phyloP scores from a whole-genome alignment of 179 eudicot species.

The Pouteria campechiana region DNA sequence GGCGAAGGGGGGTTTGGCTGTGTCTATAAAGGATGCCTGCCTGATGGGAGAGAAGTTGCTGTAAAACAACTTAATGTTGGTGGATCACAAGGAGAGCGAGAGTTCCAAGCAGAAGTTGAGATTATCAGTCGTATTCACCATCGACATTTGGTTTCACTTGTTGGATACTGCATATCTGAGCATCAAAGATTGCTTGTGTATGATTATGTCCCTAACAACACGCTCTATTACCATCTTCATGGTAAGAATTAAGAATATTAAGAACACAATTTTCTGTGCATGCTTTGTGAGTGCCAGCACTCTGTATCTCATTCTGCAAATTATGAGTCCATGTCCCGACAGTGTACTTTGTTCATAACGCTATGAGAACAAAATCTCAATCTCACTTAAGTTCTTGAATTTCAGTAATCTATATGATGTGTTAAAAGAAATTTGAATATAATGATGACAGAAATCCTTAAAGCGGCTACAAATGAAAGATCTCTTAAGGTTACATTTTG shows the following conservation, averaged over 20 bases:
- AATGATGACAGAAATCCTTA: no score
- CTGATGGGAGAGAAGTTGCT: slow-evolving; percentile 82
- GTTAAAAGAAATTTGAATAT: no score
- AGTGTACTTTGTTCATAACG: no score
- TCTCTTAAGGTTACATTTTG: no score
- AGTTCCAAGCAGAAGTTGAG: slow-evolving; percentile 92
- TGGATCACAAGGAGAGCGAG: slow-evolving; percentile 94
- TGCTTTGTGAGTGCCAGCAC: background rate
- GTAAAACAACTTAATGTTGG: slow-evolving; percentile 79
- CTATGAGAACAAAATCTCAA: no score
- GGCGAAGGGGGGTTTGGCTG: slow-evolving; percentile 96
- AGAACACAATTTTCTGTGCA: background rate
- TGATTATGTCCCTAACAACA: slow-evolving; percentile 75
- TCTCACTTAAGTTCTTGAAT: no score
- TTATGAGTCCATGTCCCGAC: background rate
- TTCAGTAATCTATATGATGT: background rate
- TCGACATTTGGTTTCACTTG: slow-evolving; percentile 88
- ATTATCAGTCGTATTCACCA: slow-evolving; percentile 94
- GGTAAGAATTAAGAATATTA: slow-evolving; percentile 28
- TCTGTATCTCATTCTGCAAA: background rate
- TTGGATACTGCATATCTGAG: slow-evolving; percentile 84
- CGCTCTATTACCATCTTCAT: slow-evolving; percentile 82
- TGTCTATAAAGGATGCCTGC: slow-evolving; percentile 71
- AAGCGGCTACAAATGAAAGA: no score
- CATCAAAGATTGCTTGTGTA: slow-evolving; percentile 74